Base-by-base conservation (phyloP, 768 basidiomycete species). In the Infundibulicybe gibba region DNA sequence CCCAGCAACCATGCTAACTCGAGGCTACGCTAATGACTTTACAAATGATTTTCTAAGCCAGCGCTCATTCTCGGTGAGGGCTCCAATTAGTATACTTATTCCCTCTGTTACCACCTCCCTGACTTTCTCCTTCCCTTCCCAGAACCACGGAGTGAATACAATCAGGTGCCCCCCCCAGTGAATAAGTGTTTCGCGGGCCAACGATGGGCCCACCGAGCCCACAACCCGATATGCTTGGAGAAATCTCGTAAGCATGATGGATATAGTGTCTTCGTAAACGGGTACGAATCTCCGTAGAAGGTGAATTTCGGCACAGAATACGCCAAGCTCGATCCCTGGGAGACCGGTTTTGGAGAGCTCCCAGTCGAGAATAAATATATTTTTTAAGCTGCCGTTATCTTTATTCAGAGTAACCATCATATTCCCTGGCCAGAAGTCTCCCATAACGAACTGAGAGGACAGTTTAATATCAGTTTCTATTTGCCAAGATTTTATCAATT, bases 391-490 rank as follows among this genome's bases (percentile, higher is more conserved):
- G 5, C 56, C 56, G 40, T 66, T 67, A 38, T 38, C 35, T 15
- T 34, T 34, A 8, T 25, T 25, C 10, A 72, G 56, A 10, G 53
- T 59, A 14, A 85, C 53, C 50, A 85, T 65, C 40, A 87, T 52
- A 55, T 87, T 87, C 0, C 84, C 85, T 2, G 85, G 76, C 84
- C 85, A 87, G 53, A 87, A 81, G 59, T 87, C 86, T 0, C 86
- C 85, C 78, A 80, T 80, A 16, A 74, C 70, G 41, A 75, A 66
- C 74, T 38, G 48, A 65, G 40, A 10, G 63, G 55, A 9, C 16
- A 31, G 38, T 12, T 32, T 25, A 3, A 30, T 35, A n/a, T 21
- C 5, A 13, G 30, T 3, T 16, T 21, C 41, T 16, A 16, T 42
- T 21, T 16, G n/a, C 15, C 1, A n/a, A 3, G 3, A 13, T 4